phyloP scores from a whole-genome alignment of 2,329 filamentous ascomycete genomes.

The Phoma sp. region DNA sequence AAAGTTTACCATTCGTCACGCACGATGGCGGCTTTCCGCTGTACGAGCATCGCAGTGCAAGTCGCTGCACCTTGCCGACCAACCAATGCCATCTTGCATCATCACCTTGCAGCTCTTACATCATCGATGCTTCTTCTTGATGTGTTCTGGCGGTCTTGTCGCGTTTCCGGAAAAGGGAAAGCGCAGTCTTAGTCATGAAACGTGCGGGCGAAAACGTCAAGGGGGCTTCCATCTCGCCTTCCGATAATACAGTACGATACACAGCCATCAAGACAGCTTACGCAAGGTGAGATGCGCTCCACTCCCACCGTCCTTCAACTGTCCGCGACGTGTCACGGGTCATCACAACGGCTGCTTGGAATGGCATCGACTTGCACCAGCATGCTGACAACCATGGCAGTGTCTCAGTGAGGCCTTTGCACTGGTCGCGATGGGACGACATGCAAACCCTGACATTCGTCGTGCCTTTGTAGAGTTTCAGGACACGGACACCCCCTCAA shows the following conservation, averaged over 20 bases:
- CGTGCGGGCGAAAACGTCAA: not conserved
- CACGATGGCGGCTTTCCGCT: not conserved
- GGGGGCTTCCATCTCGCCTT: not conserved
- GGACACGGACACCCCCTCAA: conserved; percentile 50
- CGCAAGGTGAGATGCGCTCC: conserved; percentile 13
- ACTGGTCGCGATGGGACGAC: conserved; percentile 34
- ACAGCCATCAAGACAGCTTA: conserved; percentile 13
- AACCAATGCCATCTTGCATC: too few species aligned
- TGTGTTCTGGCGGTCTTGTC: too few species aligned
- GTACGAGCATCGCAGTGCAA: too few species aligned
- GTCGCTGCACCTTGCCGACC: too few species aligned
- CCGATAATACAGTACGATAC: conserved; percentile 16
- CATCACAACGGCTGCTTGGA: not conserved
- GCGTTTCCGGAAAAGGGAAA: too few species aligned
- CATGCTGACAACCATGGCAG: conserved; percentile 25
- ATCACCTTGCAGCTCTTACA: too few species aligned
- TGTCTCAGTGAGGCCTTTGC: not conserved
- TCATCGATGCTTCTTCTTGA: too few species aligned
- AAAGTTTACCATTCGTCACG: not conserved
- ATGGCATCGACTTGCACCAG: not conserved
- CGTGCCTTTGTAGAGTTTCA: conserved; percentile 48
- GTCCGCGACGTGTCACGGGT: not conserved
- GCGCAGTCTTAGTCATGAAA: conserved; percentile 8
- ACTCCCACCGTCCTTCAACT: not conserved
- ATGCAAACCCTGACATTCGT: conserved; percentile 52